Base-by-base conservation (phyloP, 495 filamentous ascomycete species). In the Talaromyces stipitatus region DNA sequence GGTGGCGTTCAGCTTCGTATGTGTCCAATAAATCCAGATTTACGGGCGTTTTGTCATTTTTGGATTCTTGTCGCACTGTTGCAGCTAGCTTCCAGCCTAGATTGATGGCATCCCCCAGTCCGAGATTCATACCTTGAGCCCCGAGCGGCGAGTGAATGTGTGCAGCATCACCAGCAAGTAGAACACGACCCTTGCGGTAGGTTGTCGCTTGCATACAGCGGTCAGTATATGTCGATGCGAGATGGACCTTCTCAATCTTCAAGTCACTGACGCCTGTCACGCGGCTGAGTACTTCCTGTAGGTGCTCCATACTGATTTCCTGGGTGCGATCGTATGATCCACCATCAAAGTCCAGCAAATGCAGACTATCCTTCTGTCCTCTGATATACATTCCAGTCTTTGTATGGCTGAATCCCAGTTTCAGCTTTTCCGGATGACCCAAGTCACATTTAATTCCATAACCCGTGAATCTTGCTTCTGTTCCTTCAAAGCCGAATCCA, bases 111-210 rank as follows among this genome's bases (percentile, higher is more conserved):
- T 82, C 79, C 46, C 79, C 74, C n/a, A 82, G 64, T 3, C 74
- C 75, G 0, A 75, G 74, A 60, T 81, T 82, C 75, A 80, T 73
- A 3, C 78, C 79, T 55, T 82, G 78, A 0, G 75, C 79, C 22
- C 71, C 78, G 9, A 71, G 73, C 4, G 73, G 75, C 7, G 66
- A 70, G 58, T 80, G 78, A 0, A 75, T 81, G 52, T 82, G 78
- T 22, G 69, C 72, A 1, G 79, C 77, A 64, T 82, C 78, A 1
- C 79, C 79, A 10, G 74, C 74, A 7, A 82, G 64, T 46, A 81
- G 76, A 0, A 80, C 61, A 32, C 72, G 64, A 24, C 69, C 68
- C 28, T 24, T 54, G 50, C 61, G 63, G 22, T 64, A 64, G 3
- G 14, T 58, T 3, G 59, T 61, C 0, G 62, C 64, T 24, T 71